These are phyloP conservation scores for Euphorbia pulcherrima DNA, from an alignment of 345 rosid genomes.

Conservation along the genomic window DNA sequence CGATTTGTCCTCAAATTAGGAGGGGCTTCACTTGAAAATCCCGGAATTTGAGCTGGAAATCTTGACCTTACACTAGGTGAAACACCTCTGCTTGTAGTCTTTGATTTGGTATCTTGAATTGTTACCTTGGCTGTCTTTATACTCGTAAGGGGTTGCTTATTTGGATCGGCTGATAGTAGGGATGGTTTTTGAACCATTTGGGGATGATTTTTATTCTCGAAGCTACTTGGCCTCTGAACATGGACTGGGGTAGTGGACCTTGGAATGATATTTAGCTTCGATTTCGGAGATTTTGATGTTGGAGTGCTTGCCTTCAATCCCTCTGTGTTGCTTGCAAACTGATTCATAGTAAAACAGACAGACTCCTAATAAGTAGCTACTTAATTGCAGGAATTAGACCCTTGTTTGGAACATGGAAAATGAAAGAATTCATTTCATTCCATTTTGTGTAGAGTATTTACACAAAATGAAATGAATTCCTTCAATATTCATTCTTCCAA, in stretches of 20 bases:
- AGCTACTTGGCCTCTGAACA: constrained; percentile 22
- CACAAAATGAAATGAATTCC: too few relatives aligned
- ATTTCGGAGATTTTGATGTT: constrained; percentile 23
- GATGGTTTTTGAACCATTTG: constrained; percentile 16
- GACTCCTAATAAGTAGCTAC: not conserved
- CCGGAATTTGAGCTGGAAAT: constrained; percentile 26
- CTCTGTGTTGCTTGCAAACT: constrained; percentile 37
- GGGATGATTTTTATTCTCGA: constrained; percentile 13
- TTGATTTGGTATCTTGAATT: constrained; percentile 21
- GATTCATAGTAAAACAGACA: not conserved
- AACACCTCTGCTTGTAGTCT: constrained; percentile 28
- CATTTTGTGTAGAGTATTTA: too few relatives aligned
- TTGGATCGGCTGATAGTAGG: not conserved
- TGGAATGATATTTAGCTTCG: constrained; percentile 28
- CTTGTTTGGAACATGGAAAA: too few relatives aligned
- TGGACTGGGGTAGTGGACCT: constrained; percentile 23
- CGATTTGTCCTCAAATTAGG: constrained; percentile 39
- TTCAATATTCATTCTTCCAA: too few relatives aligned
- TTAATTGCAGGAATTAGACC: not conserved
- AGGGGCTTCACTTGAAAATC: constrained; percentile 35
- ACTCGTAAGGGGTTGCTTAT: constrained; percentile 1
- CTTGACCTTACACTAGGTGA: constrained; percentile 36
- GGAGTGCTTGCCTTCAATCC: constrained; percentile 5
- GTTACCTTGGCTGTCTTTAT: not conserved
- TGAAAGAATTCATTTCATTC: too few relatives aligned